Evolutionary conservation across 1,139 yeast genomes (phyloP).

Genomic region (Magnusiomyces sp.): DNA sequence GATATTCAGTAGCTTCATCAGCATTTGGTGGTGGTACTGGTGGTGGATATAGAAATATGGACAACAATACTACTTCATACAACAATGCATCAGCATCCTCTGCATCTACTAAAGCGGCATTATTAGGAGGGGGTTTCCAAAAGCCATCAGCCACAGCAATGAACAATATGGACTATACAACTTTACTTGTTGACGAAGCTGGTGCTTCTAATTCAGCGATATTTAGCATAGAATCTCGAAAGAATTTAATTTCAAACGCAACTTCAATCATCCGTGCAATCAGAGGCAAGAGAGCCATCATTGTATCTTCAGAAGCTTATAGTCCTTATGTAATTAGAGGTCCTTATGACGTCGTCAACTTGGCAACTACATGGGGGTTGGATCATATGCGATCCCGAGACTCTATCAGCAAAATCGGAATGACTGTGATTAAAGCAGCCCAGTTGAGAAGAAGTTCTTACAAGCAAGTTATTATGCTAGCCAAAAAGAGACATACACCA

Average conservation of each 20-base stretch:
- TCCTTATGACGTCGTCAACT: slow-evolving; percentile 57
- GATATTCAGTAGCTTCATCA: no score
- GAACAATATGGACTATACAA: slow-evolving; percentile 20
- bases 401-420: slow-evolving; percentile 52
- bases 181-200: slow-evolving; percentile 18
- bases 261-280: slow-evolving; percentile 67
- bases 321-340: slow-evolving; percentile 53
- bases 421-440: slow-evolving; percentile 60
- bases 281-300: slow-evolving; percentile 68
- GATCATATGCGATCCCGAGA: slow-evolving; percentile 53
- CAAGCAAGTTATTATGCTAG: slow-evolving; percentile 27
- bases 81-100: slow-evolving; percentile 28
- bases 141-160: slow-evolving; percentile 15
- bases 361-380: slow-evolving; percentile 63
- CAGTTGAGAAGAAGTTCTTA: slow-evolving; percentile 58
- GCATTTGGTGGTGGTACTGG: no score
- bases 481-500: slow-evolving; percentile 7
- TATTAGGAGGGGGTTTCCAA: background rate
- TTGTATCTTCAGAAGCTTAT: slow-evolving; percentile 69
- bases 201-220: slow-evolving; percentile 14
- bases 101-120: slow-evolving; percentile 8
- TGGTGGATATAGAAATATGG: background rate
- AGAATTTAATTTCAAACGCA: slow-evolving; percentile 60
- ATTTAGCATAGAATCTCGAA: slow-evolving; percentile 34
- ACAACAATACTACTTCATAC: slow-evolving; percentile 42